A percentile compares a stretch with the other conserved stretches of the same genome.
phyloP scores from a whole-genome alignment of 768 basidiomycete genomes.

The Boletales sp. region DNA sequence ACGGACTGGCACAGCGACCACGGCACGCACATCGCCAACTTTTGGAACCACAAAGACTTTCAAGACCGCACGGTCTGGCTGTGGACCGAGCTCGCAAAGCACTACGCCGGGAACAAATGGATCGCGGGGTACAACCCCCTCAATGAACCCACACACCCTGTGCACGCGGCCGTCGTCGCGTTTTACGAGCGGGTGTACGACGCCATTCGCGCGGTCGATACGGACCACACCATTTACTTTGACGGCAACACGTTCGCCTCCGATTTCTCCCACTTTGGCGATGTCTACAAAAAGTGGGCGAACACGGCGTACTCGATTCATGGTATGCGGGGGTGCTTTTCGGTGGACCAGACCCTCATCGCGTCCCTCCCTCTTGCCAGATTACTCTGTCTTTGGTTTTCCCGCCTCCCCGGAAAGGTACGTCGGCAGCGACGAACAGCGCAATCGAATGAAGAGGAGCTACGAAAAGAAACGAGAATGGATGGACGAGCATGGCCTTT shows the following conservation, averaged over 20 bases:
- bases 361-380: conserved; percentile 2
- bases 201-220: conserved; percentile 69
- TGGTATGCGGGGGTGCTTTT: conserved; percentile 33
- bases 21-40: conserved; percentile 64
- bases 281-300: conserved; percentile 56
- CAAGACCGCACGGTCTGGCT: conserved; percentile 76
- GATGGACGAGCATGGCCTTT: conserved; percentile 64
- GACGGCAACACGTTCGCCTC: conserved; percentile 84
- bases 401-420: conserved; percentile 57
- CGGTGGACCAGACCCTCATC: background rate
- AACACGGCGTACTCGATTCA: conserved; percentile 79
- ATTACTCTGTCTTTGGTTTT: conserved; percentile 57
- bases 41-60: conserved; percentile 85
- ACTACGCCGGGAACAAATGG: conserved; percentile 77
- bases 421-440: conserved; percentile 49
- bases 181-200: conserved; percentile 69
- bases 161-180: conserved; percentile 56
- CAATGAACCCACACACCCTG: conserved; percentile 75
- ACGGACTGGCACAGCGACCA: conserved; percentile 79
- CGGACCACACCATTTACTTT: conserved; percentile 70
- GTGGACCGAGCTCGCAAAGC: conserved; percentile 71
- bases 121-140: conserved; percentile 85
- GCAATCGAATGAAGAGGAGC: conserved; percentile 45
- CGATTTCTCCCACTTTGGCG: conserved; percentile 71
- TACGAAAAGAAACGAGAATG: conserved; percentile 75